Evolutionary conservation across 257 asterid species (phyloP).

Genomic region (Nicotiana tabacum): DNA sequence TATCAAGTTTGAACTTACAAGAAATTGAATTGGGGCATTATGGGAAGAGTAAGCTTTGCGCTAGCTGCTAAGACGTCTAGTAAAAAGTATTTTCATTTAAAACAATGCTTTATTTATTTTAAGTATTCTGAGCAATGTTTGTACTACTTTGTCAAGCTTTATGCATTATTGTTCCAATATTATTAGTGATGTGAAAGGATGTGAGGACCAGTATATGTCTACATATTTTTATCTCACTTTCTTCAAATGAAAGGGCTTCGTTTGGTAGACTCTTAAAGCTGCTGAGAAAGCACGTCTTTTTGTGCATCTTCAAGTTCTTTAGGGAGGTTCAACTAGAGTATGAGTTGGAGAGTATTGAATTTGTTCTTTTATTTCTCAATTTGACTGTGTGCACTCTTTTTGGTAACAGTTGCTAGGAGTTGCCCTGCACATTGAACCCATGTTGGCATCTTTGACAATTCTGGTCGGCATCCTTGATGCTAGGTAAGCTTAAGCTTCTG

Average conservation of each 20-base stretch:
- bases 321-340: not conserved
- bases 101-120: not conserved
- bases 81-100: not conserved
- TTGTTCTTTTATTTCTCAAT: not conserved
- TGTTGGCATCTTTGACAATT: not conserved
- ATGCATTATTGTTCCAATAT: not conserved
- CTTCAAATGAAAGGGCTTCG: not conserved
- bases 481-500: not conserved
- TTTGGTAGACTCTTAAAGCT: not conserved
- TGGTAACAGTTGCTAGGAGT: not conserved
- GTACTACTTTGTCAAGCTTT: not conserved
- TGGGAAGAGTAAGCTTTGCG: not conserved
- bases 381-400: not conserved
- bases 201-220: not conserved
- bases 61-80: not conserved
- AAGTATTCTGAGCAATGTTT: not conserved
- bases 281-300: not conserved
- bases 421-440: not conserved
- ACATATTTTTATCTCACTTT: not conserved
- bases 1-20: not conserved
- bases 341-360: not conserved
- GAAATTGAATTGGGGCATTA: not conserved
- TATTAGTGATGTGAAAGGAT: not conserved
- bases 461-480: not conserved
- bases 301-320: not conserved